Evolutionary conservation across 768 basidiomycete genomes (phyloP).

Genomic region (Mycena floridula): DNA sequence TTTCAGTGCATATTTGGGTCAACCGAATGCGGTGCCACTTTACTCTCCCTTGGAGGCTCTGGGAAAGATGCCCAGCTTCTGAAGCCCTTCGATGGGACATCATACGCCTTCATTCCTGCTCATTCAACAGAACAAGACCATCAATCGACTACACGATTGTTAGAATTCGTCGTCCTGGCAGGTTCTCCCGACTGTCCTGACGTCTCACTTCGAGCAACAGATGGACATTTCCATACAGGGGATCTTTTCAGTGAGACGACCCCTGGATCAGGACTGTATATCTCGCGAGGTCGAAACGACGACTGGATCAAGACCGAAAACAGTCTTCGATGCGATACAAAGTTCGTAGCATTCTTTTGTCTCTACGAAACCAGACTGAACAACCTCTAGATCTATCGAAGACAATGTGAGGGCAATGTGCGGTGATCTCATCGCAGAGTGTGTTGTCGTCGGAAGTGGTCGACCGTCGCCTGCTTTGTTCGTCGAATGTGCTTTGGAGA

Average conservation of each 20-base stretch:
- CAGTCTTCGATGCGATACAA: constrained; percentile 74
- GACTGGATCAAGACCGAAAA: constrained; percentile 85
- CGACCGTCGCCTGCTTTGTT: constrained; percentile 74
- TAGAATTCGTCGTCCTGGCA: constrained; percentile 66
- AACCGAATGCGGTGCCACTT: constrained; percentile 74
- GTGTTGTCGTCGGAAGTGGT: constrained; percentile 72
- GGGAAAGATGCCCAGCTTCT: constrained; percentile 48
- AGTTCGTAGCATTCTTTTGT: constrained; percentile 26
- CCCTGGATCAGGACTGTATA: constrained; percentile 41
- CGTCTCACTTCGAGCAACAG: constrained; percentile 44
- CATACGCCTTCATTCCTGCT: constrained; percentile 63
- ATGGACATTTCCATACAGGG: constrained; percentile 76
- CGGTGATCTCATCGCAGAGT: constrained; percentile 58
- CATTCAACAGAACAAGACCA: constrained; percentile 38
- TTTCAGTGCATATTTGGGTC: constrained; percentile 72
- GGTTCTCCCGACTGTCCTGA: constrained; percentile 68
- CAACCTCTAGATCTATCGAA: constrained; percentile 54
- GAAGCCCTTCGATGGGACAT: constrained; percentile 51
- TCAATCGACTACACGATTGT: constrained; percentile 48
- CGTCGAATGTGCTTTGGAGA: constrained; percentile 53
- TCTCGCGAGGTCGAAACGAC: constrained; percentile 69
- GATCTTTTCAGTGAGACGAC: constrained; percentile 68
- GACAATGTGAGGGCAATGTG: constrained; percentile 68
- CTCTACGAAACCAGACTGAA: constrained; percentile 7
- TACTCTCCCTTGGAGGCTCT: constrained; percentile 51